A percentile compares a stretch with the other conserved stretches of the same genome.
Evolutionary conservation across 2,329 filamentous ascomycete genomes (phyloP).

Genomic region (Neoscytalidium dimidiatum): DNA sequence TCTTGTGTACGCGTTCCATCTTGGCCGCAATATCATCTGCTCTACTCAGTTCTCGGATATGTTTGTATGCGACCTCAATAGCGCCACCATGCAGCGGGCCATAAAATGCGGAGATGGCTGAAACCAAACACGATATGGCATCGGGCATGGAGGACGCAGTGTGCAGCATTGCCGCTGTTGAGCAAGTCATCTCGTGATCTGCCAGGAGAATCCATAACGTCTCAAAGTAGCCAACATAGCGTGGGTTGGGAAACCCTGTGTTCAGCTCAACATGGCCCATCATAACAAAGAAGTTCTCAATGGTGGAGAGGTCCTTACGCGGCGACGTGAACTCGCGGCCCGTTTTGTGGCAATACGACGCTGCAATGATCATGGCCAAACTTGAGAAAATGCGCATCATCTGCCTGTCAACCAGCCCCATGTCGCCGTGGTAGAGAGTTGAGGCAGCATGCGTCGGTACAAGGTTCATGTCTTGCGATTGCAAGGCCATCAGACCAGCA

Average conservation of each 20-base stretch:
- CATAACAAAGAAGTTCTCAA: constrained; percentile 59
- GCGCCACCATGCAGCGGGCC: constrained; percentile 63
- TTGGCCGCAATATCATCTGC: constrained; percentile 54
- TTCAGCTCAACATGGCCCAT: constrained; percentile 53
- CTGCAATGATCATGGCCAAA: constrained; percentile 40
- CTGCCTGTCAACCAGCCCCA: constrained; percentile 52
- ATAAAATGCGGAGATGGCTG: constrained; percentile 55
- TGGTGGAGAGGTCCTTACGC: constrained; percentile 43
- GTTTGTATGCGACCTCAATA: constrained; percentile 58
- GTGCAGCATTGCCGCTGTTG: constrained; percentile 58
- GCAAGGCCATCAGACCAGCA: constrained; percentile 50
- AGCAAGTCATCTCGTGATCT: constrained; percentile 62
- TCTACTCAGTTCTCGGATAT: constrained; percentile 54
- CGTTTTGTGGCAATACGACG: constrained; percentile 55
- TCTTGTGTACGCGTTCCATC: constrained; percentile 53
- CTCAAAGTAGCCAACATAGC: constrained; percentile 54
- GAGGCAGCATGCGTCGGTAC: constrained; percentile 18
- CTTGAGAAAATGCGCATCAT: constrained; percentile 43
- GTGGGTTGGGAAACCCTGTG: constrained; percentile 53
- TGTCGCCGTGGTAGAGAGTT: constrained; percentile 53
- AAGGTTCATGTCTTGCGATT: not conserved
- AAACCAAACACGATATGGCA: constrained; percentile 54
- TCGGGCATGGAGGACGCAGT: constrained; percentile 60
- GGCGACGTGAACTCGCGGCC: constrained; percentile 55
- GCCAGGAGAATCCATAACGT: constrained; percentile 58